Conservation (phyloP, 2,329 filamentous ascomycete genomes). For the Claviceps digitariae region DNA sequence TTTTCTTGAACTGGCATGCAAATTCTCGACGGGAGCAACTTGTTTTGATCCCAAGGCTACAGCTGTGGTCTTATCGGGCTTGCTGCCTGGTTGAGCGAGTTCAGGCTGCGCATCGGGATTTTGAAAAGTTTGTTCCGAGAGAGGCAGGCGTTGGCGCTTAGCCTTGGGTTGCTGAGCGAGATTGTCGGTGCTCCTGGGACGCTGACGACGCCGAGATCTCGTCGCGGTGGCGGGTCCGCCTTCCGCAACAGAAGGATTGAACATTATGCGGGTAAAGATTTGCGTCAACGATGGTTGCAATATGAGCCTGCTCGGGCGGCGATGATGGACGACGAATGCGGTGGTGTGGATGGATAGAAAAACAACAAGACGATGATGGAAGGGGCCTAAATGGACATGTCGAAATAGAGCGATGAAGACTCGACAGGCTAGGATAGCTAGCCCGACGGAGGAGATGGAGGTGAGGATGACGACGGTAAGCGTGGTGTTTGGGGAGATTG, state of each 20-base stretch:
- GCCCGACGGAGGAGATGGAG: conserved; percentile 1
- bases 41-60: conserved; percentile 28
- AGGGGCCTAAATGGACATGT: conserved; percentile 7
- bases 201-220: conserved; percentile 47
- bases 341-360: neutral
- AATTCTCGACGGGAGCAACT: conserved; percentile 30
- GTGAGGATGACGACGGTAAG: neutral
- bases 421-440: conserved; percentile 2
- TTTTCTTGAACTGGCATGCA: conserved; percentile 26
- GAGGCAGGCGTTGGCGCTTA: conserved; percentile 46
- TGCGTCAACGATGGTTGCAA: conserved; percentile 2
- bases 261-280: conserved; percentile 31
- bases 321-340: neutral
- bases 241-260: conserved; percentile 40
- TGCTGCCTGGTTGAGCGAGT: conserved; percentile 35
- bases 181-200: conserved; percentile 42
- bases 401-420: conserved; percentile 3
- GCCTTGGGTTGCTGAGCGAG: conserved; percentile 45
- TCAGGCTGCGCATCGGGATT: conserved; percentile 38
- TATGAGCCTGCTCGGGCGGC: neutral
- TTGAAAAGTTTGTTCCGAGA: conserved; percentile 43
- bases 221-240: conserved; percentile 42
- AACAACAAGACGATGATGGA: neutral
- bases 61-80: conserved; percentile 31
- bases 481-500: neutral